These are phyloP conservation scores for Curvularia verruculosa DNA, from an alignment of 2,329 filamentous ascomycete species.

Conservation along the genomic window DNA sequence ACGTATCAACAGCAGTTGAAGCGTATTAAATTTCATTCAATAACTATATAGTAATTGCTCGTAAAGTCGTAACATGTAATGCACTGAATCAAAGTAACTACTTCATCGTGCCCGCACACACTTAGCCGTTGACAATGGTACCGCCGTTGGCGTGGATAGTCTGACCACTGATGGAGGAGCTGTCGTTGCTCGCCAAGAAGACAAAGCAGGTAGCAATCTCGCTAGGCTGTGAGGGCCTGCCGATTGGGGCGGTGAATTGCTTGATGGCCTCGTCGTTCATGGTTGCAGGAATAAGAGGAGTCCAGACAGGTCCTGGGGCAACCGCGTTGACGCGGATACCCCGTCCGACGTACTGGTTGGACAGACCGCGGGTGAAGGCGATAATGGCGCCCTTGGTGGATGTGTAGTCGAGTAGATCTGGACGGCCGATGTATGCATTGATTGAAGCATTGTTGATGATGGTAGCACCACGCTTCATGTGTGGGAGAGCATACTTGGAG, in stretches of 20 bases:
- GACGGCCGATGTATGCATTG: constrained; percentile 81
- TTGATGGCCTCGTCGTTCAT: constrained; percentile 66
- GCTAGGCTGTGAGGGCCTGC: constrained; percentile 76
- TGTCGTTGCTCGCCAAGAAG: constrained; percentile 77
- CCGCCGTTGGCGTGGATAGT: constrained; percentile 65
- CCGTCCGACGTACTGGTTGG: constrained; percentile 73
- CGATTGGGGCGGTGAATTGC: constrained; percentile 75
- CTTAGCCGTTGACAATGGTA: constrained; percentile 43
- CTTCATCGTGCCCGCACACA: too few species aligned
- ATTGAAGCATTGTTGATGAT: constrained; percentile 89
- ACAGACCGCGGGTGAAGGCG: constrained; percentile 77
- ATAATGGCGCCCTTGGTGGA: constrained; percentile 79
- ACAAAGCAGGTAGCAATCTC: constrained; percentile 84
- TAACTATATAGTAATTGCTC: constrained; percentile 4
- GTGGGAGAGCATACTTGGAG: constrained; percentile 75
- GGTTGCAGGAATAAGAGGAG: constrained; percentile 51
- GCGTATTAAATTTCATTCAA: constrained; percentile 1
- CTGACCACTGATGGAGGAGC: constrained; percentile 76
- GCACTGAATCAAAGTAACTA: neutral
- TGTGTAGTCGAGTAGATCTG: constrained; percentile 82
- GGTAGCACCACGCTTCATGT: constrained; percentile 74
- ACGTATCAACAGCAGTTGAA: neutral
- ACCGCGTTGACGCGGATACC: constrained; percentile 80
- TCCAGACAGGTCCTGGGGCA: constrained; percentile 69
- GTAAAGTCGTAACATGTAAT: constrained; percentile 9